A percentile compares a stretch with the other conserved stretches of the same genome.
phyloP scores from a whole-genome alignment of 2,329 filamentous ascomycete species.

The Trichophyton verrucosum region DNA sequence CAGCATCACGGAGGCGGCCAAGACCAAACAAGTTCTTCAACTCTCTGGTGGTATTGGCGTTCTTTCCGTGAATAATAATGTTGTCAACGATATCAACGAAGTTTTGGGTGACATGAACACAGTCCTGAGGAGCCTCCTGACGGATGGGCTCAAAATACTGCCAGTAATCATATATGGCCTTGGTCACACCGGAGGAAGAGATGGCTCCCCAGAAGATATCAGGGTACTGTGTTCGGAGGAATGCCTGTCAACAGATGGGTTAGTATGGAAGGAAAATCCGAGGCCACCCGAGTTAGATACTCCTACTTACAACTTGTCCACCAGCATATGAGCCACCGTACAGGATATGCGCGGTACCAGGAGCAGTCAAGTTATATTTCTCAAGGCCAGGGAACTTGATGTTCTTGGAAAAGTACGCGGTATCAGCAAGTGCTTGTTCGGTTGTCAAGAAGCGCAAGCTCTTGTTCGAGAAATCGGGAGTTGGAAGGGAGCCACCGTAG shows the following conservation, averaged over 20 bases:
- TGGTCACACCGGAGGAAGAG: constrained; percentile 65
- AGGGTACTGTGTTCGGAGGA: constrained; percentile 64
- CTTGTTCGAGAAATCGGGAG: constrained; percentile 51
- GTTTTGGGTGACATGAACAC: constrained; percentile 52
- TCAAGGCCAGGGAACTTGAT: constrained; percentile 59
- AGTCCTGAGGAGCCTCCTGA: constrained; percentile 46
- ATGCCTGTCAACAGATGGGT: constrained; percentile 37
- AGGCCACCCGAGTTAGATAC: neutral
- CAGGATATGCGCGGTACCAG: constrained; percentile 56
- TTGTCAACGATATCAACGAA: constrained; percentile 48
- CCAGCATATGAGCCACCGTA: constrained; percentile 82
- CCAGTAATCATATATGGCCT: constrained; percentile 67
- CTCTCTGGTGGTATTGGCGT: constrained; percentile 30
- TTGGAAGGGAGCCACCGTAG: constrained; percentile 66
- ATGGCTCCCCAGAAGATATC: constrained; percentile 69
- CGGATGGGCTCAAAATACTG: constrained; percentile 49
- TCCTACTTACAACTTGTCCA: constrained; percentile 44
- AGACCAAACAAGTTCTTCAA: constrained; percentile 46
- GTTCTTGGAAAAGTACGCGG: constrained; percentile 65
- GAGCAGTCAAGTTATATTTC: constrained; percentile 52
- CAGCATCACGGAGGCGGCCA: constrained; percentile 30
- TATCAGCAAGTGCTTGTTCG: constrained; percentile 69
- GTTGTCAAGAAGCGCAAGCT: constrained; percentile 72
- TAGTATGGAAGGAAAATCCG: neutral
- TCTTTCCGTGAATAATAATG: constrained; percentile 41